Percentiles rank a stretch among this genome's conserved stretches.
phyloP scores from a whole-genome alignment of 345 rosid genomes.

The Mallotus nudiflorus region DNA sequence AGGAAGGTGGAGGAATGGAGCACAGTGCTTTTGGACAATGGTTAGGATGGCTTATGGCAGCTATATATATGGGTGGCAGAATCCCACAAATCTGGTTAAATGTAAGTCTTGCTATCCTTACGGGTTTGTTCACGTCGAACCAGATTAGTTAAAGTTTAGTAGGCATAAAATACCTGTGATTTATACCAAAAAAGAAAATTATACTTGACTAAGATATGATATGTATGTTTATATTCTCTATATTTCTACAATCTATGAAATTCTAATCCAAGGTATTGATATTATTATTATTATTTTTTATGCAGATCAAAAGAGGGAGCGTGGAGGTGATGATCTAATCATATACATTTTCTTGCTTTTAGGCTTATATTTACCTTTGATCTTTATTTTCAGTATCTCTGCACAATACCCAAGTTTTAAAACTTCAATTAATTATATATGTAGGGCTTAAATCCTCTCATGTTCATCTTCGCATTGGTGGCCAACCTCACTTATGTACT shows the following conservation, averaged over 20 bases:
- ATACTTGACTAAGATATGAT: no score
- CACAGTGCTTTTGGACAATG: slow-evolving; percentile 77
- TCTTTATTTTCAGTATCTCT: not conserved
- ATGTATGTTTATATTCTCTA: no score
- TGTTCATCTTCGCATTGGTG: slow-evolving; percentile 80
- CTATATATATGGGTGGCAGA: slow-evolving; percentile 96
- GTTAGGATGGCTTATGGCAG: slow-evolving; percentile 99
- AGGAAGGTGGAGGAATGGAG: slow-evolving; percentile 52
- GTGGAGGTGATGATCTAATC: slow-evolving; percentile 63
- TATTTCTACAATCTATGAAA: not conserved
- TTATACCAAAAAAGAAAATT: no score
- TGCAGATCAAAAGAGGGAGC: slow-evolving; percentile 86
- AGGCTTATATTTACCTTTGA: not conserved
- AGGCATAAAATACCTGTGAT: no score
- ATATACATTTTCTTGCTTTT: not conserved
- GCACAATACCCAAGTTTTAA: not conserved
- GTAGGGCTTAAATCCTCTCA: slow-evolving; percentile 93
- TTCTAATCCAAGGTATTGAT: slow-evolving; percentile 14
- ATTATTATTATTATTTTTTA: no score
- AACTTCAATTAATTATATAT: not conserved
- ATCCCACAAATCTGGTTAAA: slow-evolving; percentile 91
- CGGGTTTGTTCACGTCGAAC: no score
- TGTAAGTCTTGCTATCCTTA: slow-evolving; percentile 38
- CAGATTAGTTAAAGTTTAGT: no score
- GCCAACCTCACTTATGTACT: slow-evolving; percentile 83